Base-by-base conservation (phyloP, 768 basidiomycete genomes). In the Tulasnella sp. region DNA sequence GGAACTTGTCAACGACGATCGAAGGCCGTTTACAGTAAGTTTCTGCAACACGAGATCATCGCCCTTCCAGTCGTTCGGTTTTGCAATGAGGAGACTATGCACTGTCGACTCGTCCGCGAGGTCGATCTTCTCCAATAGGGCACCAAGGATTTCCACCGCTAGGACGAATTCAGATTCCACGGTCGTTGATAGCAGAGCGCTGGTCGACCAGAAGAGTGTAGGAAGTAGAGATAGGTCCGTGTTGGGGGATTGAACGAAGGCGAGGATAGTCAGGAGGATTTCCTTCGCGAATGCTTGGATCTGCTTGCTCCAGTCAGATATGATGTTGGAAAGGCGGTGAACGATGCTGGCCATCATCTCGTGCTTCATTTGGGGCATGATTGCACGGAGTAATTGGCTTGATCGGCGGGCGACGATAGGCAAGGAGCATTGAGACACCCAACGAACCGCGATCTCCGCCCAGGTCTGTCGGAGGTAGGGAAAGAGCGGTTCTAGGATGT, bases 401-500 rank as follows among this genome's bases (percentile, higher is more conserved):
- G 92, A 94, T 30, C 92, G 80, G 72, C 88, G 89, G 2, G 94
- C 91, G 19, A 84, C 82, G 41, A 83, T 82, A 49, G 90, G 82
- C 62, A 91, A 89, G 15, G 88, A 86, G 67, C 91, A 95, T 1
- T 84, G 77, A 11, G 90, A 92, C 3, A 89, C 86, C 84, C 94
- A 96, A 27, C 76, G 73, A 60, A 96, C 72, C 9, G 88, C 86
- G 29, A 92, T 64, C 2, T 83, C 83, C 4, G 88, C 90, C 84
- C 94, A 91, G 47, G 79, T 76, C 56, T 85, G 80, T 38, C 81
- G 74, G 29, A 95, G 72, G n/a, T 77, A 74, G 8, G 86, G 81
- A 51, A 81, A 80, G 15, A 88, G 73, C 19, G 86, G 86, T 49
- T 80, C 77, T 38, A 96, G 71, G 59, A 91, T 74, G 4, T 72